phyloP scores from a whole-genome alignment of 2,329 filamentous ascomycete genomes.

The Aspergillus sp. region DNA sequence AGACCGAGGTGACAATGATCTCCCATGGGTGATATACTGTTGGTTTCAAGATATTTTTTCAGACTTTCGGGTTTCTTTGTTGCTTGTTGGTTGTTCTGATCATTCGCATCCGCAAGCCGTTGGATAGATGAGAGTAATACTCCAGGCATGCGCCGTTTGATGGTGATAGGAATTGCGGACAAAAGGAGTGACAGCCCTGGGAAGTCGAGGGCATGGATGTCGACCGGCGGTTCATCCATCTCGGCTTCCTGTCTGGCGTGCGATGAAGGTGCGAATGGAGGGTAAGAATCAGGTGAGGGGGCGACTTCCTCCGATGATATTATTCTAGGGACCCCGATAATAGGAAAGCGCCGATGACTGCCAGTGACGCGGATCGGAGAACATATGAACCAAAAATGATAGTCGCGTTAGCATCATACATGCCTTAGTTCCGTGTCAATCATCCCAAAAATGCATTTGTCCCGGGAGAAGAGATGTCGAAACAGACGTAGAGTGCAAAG shows the following conservation, averaged over 20 bases:
- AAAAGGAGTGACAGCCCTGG: slow-evolving; percentile 14
- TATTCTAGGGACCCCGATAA: not conserved
- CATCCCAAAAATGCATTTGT: no score
- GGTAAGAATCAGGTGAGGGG: not conserved
- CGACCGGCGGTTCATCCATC: slow-evolving; percentile 3
- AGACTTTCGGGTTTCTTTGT: no score
- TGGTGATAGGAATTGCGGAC: slow-evolving; percentile 23
- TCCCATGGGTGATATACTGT: no score
- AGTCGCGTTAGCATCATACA: no score
- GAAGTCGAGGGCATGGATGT: slow-evolving; percentile 18
- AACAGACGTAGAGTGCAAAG: slow-evolving; percentile 5
- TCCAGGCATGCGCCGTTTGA: slow-evolving; percentile 26
- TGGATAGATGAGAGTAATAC: slow-evolving; percentile 19
- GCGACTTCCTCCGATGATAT: not conserved
- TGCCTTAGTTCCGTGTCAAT: no score
- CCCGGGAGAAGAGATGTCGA: not conserved
- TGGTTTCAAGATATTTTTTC: no score
- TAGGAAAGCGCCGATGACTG: not conserved
- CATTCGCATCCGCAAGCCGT: not conserved
- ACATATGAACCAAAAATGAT: no score
- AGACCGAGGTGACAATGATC: no score
- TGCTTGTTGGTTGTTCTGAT: no score
- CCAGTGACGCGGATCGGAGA: not conserved
- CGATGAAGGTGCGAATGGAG: not conserved
- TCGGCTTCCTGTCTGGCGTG: not conserved